These are phyloP conservation scores for Fagopyrum tataricum DNA, from an alignment of 148 eudicot species.

Conservation along the genomic window DNA sequence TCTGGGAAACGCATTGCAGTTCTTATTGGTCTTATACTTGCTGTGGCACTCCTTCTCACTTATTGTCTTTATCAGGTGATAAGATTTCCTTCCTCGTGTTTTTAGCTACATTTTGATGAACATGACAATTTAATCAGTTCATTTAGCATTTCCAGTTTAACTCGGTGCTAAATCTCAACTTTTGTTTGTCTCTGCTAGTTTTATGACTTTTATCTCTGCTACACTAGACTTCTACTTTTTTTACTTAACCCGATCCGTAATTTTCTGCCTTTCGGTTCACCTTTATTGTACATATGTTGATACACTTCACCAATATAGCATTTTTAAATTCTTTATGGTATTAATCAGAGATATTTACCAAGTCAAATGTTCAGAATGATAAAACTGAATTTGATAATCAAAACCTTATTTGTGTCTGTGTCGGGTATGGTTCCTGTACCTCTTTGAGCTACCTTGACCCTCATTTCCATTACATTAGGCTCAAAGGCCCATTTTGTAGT, in stretches of 20 bases:
- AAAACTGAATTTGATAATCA: no score
- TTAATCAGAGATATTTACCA: no score
- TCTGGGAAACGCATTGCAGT: slow-evolving; percentile 47
- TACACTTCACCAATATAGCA: no score
- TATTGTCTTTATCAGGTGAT: slow-evolving; percentile 62
- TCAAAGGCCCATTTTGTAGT: no score
- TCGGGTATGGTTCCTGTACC: not conserved
- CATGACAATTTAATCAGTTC: not conserved
- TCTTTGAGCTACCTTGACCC: not conserved
- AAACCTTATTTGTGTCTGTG: not conserved
- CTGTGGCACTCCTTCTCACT: slow-evolving; percentile 43
- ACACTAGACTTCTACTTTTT: no score
- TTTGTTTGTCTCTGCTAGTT: no score
- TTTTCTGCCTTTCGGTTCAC: no score
- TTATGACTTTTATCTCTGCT: no score
- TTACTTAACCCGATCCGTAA: no score
- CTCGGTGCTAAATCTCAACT: not conserved
- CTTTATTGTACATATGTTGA: no score
- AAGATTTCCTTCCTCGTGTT: slow-evolving; percentile 16
- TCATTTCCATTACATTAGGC: not conserved
- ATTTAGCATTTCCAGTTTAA: not conserved
- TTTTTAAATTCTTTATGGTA: no score
- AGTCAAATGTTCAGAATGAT: no score
- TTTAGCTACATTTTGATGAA: slow-evolving; percentile 17
- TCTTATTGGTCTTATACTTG: slow-evolving; percentile 43